phyloP scores from a whole-genome alignment of 2,329 filamentous ascomycete species.

The Clonostachys rosea region DNA sequence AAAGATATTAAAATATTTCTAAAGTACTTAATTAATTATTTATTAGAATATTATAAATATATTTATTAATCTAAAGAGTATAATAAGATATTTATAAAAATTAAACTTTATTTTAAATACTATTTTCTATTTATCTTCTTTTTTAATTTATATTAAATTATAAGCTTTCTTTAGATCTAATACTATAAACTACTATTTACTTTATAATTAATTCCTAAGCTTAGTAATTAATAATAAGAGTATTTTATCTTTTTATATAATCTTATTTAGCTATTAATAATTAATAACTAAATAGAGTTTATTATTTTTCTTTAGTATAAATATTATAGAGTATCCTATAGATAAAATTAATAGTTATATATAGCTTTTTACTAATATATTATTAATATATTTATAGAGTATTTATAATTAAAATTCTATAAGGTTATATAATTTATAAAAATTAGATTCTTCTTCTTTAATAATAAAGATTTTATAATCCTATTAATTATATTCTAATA shows the following conservation, averaged over 20 bases:
- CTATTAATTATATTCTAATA: too few relatives aligned
- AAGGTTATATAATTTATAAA: too few relatives aligned
- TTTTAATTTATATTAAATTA: slow-evolving; percentile 20
- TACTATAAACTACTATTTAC: slow-evolving; percentile 6
- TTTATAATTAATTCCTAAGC: slow-evolving; percentile 9
- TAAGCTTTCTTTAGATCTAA: slow-evolving; percentile 14
- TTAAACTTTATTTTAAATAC: slow-evolving; percentile 22
- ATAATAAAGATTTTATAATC: too few relatives aligned
- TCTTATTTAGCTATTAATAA: slow-evolving; percentile 14
- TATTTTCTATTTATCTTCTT: slow-evolving; percentile 21
- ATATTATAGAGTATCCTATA: slow-evolving; percentile 2
- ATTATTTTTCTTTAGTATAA: slow-evolving; percentile 13
- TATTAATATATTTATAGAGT: too few relatives aligned
- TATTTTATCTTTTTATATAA: slow-evolving; percentile 15
- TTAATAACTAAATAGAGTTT: slow-evolving; percentile 14
- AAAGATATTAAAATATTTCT: background rate
- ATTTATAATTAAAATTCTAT: too few relatives aligned
- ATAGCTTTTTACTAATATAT: too few relatives aligned
- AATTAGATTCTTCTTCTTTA: too few relatives aligned
- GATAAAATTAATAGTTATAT: slow-evolving; percentile 7
- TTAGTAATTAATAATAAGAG: slow-evolving; percentile 16
- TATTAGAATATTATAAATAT: background rate
- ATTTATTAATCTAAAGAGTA: slow-evolving; percentile 17
- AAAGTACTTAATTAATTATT: background rate
- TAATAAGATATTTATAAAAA: slow-evolving; percentile 24